Evolutionary conservation across 164 flowering plant genomes (phyloP), one percentile per base, ranked within the genome.

Genomic region (Vitis rupestris): DNA sequence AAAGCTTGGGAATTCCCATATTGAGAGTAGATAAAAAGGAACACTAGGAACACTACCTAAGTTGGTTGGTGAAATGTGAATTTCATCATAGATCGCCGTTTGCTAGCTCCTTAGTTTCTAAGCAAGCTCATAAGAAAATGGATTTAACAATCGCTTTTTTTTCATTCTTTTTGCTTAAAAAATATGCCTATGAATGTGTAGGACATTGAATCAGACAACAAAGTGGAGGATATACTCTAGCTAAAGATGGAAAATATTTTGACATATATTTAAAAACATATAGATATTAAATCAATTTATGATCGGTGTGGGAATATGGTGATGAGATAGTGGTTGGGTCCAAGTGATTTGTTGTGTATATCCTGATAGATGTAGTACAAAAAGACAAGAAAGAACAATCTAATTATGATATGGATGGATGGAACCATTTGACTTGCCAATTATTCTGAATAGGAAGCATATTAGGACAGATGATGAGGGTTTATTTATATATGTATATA

Each of bases 61-160:
- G 56, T 12, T 65, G 80, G 86, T 87, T 79, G 91, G 83, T 85
- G 78, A 78, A 68, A 62, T 66, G 87, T 82, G 78, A 77, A 70
- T 74, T 78, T 81, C 84, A 67, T 72, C 27, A 67, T 63, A 50
- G 58, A 31, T 61, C 48, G 14, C 8, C 1, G 13, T 52, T 1
- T 53, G 1, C 54, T 50, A 27, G 11, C 74, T 71, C 11, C 78
- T 76, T 82, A 14, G 62, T 66, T 69, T 67, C 60, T 16, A 81
- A 81, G 90, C 80, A 80, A 80, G 59, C 73, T 60, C 44, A 17
- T 15, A 50, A 19, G 15, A 37, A 31, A 7, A 7, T 66, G 55
- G 14, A 9, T 54, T 50, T 64, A 12, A 6, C 44, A 37, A 37
- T 37, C 44, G 6, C 44, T 3, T 37, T 37, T 37, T 37, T 37